These are phyloP conservation scores for Canariomyces notabilis DNA, from an alignment of 2,329 filamentous ascomycete genomes.

Conservation along the genomic window DNA sequence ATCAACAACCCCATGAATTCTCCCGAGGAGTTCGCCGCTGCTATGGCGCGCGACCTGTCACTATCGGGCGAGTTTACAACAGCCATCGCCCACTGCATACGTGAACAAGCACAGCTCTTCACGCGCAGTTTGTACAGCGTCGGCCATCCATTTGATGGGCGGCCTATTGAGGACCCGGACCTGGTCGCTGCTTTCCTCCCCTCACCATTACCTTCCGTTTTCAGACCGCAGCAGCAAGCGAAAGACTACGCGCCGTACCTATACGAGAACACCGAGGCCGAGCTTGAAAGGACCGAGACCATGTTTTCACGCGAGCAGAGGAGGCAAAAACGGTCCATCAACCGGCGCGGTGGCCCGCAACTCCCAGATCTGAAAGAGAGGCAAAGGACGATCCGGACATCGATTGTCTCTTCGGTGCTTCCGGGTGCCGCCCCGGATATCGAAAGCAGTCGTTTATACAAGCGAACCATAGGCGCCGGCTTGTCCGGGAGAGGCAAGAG, in stretches of 20 bases:
- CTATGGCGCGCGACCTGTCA: slow-evolving; percentile 85
- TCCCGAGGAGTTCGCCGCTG: slow-evolving; percentile 86
- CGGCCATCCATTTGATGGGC: slow-evolving; percentile 90
- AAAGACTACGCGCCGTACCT: slow-evolving; percentile 93
- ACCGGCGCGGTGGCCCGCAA: slow-evolving; percentile 84
- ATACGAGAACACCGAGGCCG: slow-evolving; percentile 87
- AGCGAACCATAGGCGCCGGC: slow-evolving; percentile 60
- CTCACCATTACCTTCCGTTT: slow-evolving; percentile 75
- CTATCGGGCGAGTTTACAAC: slow-evolving; percentile 94
- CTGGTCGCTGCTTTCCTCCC: slow-evolving; percentile 79
- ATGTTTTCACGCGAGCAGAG: slow-evolving; percentile 92
- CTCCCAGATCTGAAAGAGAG: slow-evolving; percentile 95
- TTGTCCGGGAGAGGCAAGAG: slow-evolving; percentile 48
- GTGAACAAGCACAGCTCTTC: slow-evolving; percentile 92
- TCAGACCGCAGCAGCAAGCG: slow-evolving; percentile 84
- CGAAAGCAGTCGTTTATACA: slow-evolving; percentile 84
- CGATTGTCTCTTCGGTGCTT: slow-evolving; percentile 87
- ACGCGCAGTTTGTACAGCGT: slow-evolving; percentile 89
- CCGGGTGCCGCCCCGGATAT: slow-evolving; percentile 76
- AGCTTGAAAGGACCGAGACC: slow-evolving; percentile 84
- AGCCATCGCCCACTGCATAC: slow-evolving; percentile 94
- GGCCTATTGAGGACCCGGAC: slow-evolving; percentile 88
- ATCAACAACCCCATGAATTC: slow-evolving; percentile 93
- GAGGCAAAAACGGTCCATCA: slow-evolving; percentile 91
- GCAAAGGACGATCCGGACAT: slow-evolving; percentile 85